Evolutionary conservation across 805 yeast species (phyloP), one percentile per base, ranked within the genome.

Genomic region (Myxozyma neotropica): DNA sequence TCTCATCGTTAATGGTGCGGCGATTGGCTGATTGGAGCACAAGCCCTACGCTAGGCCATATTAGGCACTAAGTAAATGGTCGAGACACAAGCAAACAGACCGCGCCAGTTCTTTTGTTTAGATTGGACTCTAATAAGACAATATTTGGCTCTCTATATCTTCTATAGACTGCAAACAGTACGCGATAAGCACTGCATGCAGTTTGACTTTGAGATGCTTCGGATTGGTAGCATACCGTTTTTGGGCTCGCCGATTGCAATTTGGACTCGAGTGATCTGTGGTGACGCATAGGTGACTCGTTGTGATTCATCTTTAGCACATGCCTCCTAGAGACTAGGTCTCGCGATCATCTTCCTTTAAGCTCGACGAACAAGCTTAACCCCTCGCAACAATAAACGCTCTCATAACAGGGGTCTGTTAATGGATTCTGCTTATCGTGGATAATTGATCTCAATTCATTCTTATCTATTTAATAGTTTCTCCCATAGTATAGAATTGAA

Each of bases 21-120:
- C 51, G 40, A 46, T 46, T 46, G 51, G 51, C 27, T 46, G 12
- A 26, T 27, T 23, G 2, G 33, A 6, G 52, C 52, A 35, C 43
- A 43, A 23, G 33, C 52, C 42, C 29, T 23, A 17, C 43, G 33
- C 52, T 48, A 48, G 29, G 31, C 52, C 52, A 2, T 2, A 21
- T 17, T 23, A 23, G 12, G 52, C 17, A 36, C 10, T 15, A 23
- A 4, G 36, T 48, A 36, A 48, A 48, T 13, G 36, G 13, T 13
- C 21, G 5, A 13, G 42, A 17, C 17, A 10, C 19, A 42, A 19
- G 6, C 19, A 19, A 17, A 42, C n/a, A n/a, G n/a, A n/a, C n/a
- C n/a, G n/a, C n/a, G n/a, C n/a, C n/a, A n/a, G n/a, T n/a, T n/a
- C n/a, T n/a, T n/a, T n/a, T n/a, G n/a, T n/a, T n/a, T n/a, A n/a